These are phyloP conservation scores for Carex parvula DNA, from an alignment of 176 grass and related monocot species.

Conservation along the genomic window DNA sequence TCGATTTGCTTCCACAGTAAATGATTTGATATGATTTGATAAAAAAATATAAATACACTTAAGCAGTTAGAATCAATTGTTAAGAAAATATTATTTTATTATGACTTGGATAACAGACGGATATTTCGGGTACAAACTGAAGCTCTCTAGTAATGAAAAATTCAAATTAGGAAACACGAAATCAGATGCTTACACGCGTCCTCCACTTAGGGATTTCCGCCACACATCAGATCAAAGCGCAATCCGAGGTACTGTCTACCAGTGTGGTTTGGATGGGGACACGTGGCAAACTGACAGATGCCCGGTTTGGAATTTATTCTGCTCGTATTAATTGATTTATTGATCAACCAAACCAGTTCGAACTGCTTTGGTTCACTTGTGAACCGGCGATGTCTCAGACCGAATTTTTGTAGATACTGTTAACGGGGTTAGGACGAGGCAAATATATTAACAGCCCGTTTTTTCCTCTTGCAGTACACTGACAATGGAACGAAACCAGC, in stretches of 20 bases:
- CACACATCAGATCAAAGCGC: neutral
- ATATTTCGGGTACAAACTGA: neutral
- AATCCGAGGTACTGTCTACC: neutral
- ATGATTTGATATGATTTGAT: too few relatives aligned
- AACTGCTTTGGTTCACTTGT: neutral
- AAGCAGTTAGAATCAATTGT: too few relatives aligned
- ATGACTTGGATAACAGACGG: neutral
- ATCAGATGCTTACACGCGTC: neutral
- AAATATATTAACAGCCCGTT: too few relatives aligned
- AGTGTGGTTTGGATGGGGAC: too few relatives aligned
- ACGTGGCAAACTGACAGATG: slow-evolving; percentile 1
- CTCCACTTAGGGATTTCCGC: neutral
- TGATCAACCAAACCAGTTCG: neutral
- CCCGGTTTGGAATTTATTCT: neutral
- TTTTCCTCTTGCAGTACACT: too few relatives aligned
- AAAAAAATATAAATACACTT: too few relatives aligned
- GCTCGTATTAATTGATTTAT: neutral
- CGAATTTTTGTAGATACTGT: neutral
- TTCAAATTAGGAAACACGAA: neutral
- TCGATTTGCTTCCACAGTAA: too few relatives aligned
- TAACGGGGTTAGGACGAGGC: too few relatives aligned
- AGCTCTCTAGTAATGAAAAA: neutral
- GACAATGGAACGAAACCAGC: too few relatives aligned
- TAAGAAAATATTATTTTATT: too few relatives aligned
- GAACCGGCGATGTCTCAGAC: neutral